Evolutionary conservation across 2,329 filamentous ascomycete genomes (phyloP).

Genomic region (Ophiostoma perfectum): DNA sequence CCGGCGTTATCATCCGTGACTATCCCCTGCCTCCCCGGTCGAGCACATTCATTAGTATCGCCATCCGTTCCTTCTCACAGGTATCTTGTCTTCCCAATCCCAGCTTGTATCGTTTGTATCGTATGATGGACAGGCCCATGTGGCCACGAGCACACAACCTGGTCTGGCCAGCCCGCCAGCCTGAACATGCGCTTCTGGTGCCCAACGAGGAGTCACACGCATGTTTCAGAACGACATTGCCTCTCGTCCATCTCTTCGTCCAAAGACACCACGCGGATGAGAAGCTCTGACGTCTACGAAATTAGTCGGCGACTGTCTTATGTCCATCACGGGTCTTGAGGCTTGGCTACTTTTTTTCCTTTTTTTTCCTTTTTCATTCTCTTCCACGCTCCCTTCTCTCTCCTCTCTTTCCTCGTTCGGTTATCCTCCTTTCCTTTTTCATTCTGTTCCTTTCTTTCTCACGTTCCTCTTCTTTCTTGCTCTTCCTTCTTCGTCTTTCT

Average conservation of each 20-base stretch:
- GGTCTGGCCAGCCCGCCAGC: not conserved
- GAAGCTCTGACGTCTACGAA: not conserved
- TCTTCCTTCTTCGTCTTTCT: not conserved
- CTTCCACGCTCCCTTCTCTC: not conserved
- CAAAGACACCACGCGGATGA: not conserved
- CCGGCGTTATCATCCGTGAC: not conserved
- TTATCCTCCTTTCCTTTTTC: not conserved
- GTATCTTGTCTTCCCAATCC: too few species aligned
- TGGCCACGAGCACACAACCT: not conserved
- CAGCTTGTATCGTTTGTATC: not conserved
- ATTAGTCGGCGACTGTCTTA: slow-evolving; percentile 4
- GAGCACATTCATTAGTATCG: too few species aligned
- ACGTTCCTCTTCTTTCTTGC: not conserved
- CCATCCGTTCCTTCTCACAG: too few species aligned
- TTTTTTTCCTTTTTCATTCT: not conserved
- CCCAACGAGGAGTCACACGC: not conserved
- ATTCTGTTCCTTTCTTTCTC: not conserved
- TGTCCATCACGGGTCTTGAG: not conserved
- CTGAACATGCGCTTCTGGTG: slow-evolving; percentile 1
- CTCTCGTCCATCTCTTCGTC: not conserved
- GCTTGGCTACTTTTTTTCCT: too few species aligned
- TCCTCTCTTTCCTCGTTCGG: not conserved
- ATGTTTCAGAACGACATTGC: not conserved
- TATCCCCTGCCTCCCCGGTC: not conserved
- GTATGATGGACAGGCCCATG: too few species aligned